Evolutionary conservation across 2,329 filamentous ascomycete species (phyloP), one percentile per base, ranked within the genome.

Genomic region (Phaeophleospora eucalypticola): DNA sequence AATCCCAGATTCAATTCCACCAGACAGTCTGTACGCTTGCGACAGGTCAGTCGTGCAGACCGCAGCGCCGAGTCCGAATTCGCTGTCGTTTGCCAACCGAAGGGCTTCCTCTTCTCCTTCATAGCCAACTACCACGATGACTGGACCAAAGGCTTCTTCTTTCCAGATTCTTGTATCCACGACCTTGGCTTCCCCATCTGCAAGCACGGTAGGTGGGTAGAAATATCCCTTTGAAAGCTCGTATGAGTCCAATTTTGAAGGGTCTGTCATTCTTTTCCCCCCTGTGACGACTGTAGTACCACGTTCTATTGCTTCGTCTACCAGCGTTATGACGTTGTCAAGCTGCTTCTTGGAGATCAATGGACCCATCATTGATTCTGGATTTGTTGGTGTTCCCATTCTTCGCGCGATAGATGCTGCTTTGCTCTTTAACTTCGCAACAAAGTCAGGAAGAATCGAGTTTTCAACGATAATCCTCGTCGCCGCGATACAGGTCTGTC

Each of bases 371-470:
- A 78, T 78, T 0, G 78, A 82, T 1, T 71, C 71, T 84, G 83
- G 0, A 83, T 86, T 1, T 82, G 83, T 62, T 86, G 84, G 70
- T 80, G 84, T 1, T 81, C 86, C 38, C 69, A 73, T 58, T 81
- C 77, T 8, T 75, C 74, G 63, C 84, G 86, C 0, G 83, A 61
- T 87, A 76, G 45, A 77, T n/a, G 83, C 83, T 4, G 87, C 74
- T 40, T 82, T 78, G 53, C 76, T 81, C 16, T 77, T 76, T 19
- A 73, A 69, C 54, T 76, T 73, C 7, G 71, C 65, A 29, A 87
- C 62, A 58, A 88, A 88, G 46, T 76, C 70, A 12, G 84, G 78
- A 9, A 72, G 61, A 7, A 79, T 70, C 3, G 59, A 66, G 15
- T 67, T 65, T 37, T 80, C 71, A 8, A 78, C 74, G 33, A 80